Evolutionary conservation across 176 grass and related monocot species (phyloP).

Genomic region (Musa troglodytarum): DNA sequence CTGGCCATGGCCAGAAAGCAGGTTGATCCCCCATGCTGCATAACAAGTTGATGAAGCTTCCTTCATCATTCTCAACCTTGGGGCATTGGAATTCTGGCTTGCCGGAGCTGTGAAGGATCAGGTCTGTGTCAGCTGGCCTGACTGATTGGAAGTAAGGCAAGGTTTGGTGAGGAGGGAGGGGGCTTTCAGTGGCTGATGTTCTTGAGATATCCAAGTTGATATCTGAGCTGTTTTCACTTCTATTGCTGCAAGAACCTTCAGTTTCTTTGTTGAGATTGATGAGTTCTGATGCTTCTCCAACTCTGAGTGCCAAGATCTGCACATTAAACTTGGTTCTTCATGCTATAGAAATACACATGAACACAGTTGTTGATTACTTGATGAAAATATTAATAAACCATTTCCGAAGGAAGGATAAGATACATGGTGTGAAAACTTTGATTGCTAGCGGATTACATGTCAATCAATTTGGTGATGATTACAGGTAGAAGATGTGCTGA

Average conservation of each 20-base stretch:
- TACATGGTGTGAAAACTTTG: not conserved
- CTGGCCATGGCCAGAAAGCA: slow-evolving; percentile 38
- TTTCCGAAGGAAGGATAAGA: not conserved
- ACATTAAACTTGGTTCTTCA: not conserved
- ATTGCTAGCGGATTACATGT: no score
- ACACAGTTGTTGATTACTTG: no score
- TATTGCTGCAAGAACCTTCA: slow-evolving; percentile 25
- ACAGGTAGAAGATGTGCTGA: no score
- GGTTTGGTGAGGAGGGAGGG: slow-evolving; percentile 21
- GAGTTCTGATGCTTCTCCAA: slow-evolving; percentile 14
- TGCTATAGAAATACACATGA: no score
- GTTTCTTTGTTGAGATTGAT: slow-evolving; percentile 24
- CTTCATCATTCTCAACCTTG: slow-evolving; percentile 29
- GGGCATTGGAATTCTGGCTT: slow-evolving; percentile 29
- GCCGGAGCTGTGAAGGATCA: slow-evolving; percentile 29
- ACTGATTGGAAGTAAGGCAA: slow-evolving; percentile 24
- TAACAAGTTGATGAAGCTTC: slow-evolving; percentile 32
- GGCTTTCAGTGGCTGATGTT: slow-evolving; percentile 16
- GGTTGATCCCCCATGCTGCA: slow-evolving; percentile 29
- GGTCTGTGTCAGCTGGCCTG: slow-evolving; percentile 22
- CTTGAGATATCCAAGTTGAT: slow-evolving; percentile 37
- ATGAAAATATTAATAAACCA: no score
- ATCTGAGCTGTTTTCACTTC: slow-evolving; percentile 21
- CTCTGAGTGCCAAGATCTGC: slow-evolving; percentile 22
- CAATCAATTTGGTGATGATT: no score